Percentiles rank a stretch among this genome's conserved stretches.
phyloP scores from a whole-genome alignment of 1,284 basidiomycete species.

The Ganoderma lucidum region DNA sequence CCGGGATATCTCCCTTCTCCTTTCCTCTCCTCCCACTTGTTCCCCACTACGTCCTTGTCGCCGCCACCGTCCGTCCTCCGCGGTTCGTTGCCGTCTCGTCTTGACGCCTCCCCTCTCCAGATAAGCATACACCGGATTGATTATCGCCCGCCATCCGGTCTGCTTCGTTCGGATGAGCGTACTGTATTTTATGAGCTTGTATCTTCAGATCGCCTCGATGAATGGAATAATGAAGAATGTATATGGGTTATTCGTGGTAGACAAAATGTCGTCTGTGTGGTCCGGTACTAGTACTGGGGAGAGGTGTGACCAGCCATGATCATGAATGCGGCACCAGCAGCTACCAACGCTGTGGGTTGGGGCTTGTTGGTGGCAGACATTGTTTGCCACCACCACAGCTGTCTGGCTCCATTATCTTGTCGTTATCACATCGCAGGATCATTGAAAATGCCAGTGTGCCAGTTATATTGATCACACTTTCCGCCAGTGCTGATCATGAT shows the following conservation, averaged over 20 bases:
- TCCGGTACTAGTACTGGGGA: too few relatives aligned
- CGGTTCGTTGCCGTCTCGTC: conserved; percentile 13
- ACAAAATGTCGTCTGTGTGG: neutral
- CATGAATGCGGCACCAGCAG: neutral
- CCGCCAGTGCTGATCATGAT: too few relatives aligned
- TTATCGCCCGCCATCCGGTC: conserved; percentile 32
- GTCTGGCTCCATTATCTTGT: neutral
- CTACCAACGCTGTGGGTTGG: neutral
- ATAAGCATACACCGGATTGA: conserved; percentile 31
- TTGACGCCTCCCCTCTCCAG: conserved; percentile 12
- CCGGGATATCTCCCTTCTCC: conserved; percentile 18
- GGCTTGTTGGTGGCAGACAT: neutral
- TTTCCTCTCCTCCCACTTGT: neutral
- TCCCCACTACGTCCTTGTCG: conserved; percentile 6
- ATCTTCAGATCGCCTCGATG: conserved; percentile 30
- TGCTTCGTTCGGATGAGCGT: conserved; percentile 35
- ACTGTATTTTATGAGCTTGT: conserved; percentile 38
- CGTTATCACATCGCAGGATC: neutral
- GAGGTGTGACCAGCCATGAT: neutral
- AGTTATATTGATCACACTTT: too few relatives aligned
- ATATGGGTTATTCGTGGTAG: conserved; percentile 11
- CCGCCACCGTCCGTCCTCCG: conserved; percentile 20
- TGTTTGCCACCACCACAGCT: neutral
- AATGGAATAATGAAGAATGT: conserved; percentile 35
- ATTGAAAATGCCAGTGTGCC: neutral